phyloP scores from a whole-genome alignment of 768 basidiomycete species.

The Russula abietina region DNA sequence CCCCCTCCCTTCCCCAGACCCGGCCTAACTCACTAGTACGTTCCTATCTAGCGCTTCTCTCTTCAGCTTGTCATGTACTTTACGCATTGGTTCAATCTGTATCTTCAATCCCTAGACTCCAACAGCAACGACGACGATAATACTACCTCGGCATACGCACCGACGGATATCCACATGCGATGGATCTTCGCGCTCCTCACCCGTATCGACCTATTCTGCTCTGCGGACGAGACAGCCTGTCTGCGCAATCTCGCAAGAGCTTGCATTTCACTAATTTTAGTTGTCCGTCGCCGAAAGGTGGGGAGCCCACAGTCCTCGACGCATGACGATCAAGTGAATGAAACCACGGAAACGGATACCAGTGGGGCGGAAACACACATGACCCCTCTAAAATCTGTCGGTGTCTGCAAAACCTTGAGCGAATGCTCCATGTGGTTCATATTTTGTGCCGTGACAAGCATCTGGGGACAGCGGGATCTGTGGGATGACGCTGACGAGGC shows the following conservation, averaged over 20 bases:
- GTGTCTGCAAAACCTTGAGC: slow-evolving; percentile 30
- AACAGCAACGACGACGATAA: slow-evolving; percentile 21
- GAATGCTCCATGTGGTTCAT: slow-evolving; percentile 68
- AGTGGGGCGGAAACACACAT: slow-evolving; percentile 1
- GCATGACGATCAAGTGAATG: not conserved
- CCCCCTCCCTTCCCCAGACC: not conserved
- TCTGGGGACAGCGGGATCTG: slow-evolving; percentile 77
- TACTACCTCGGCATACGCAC: slow-evolving; percentile 30
- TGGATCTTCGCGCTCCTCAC: slow-evolving; percentile 78
- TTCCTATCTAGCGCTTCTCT: slow-evolving; percentile 47
- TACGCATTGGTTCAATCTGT: slow-evolving; percentile 67
- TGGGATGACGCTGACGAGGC: slow-evolving; percentile 65
- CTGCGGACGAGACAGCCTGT: slow-evolving; percentile 71
- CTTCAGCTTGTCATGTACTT: slow-evolving; percentile 81
- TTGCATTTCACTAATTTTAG: slow-evolving; percentile 39
- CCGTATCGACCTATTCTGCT: slow-evolving; percentile 60
- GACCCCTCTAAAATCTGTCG: too few relatives aligned
- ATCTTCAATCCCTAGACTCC: slow-evolving; percentile 37
- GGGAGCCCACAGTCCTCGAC: not conserved
- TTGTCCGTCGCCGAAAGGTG: slow-evolving; percentile 11
- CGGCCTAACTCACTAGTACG: slow-evolving; percentile 21
- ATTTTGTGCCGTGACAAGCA: slow-evolving; percentile 52
- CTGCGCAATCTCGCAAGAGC: slow-evolving; percentile 69
- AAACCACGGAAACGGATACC: slow-evolving; percentile 5
- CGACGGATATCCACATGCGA: slow-evolving; percentile 53